Evolutionary conservation across 192 early-diverging fungal species (phyloP), one percentile per base, ranked within the genome.

Genomic region (Kappamyces sp.): DNA sequence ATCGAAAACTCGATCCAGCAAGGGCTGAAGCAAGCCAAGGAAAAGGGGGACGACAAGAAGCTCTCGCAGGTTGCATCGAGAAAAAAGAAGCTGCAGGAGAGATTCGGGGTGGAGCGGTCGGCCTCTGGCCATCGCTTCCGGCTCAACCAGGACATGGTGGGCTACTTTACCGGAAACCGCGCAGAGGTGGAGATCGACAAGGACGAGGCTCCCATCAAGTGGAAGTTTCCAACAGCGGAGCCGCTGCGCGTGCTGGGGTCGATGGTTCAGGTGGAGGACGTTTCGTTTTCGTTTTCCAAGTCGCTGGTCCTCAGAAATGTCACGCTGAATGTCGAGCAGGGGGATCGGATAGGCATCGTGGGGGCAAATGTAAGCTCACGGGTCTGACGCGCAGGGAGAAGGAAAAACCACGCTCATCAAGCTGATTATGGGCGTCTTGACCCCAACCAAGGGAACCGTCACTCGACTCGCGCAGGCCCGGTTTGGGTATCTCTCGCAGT

Each of bases 401-500:
- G 73, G 74, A 31, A 84, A 87, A 65, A 78, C 91, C 11, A 96
- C 93, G 3, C 71, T 96, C 6, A 66, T 93, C 62, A 81, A 88
- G 14, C 57, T 91, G 45, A 71, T 96, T 50, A 73, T 81, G 9
- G 85, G 87, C 5, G 71, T 75, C 3, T 63, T 80, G 0, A 41
- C 65, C 0, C 89, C 87, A 4, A 83, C 78, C 3, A 63, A 59
- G 4, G 93, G 93, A 9, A 59, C 66, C 0, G 71, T 94, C 30
- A 72, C 79, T 31, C 66, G 68, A 5, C 84, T 87, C 54, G 74
- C 85, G 4, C 57, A 80, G 36, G 66, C 85, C 52, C 78, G 79
- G 45, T 76, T 91, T 33, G 92, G 88, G 2, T 89, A 90, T 58
- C 87, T 91, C 66, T 74, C 86, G n/a, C 93, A 96, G 65, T 78